Conservation (phyloP, 2,329 filamentous ascomycete species). For the Trichoderma atroviride region DNA sequence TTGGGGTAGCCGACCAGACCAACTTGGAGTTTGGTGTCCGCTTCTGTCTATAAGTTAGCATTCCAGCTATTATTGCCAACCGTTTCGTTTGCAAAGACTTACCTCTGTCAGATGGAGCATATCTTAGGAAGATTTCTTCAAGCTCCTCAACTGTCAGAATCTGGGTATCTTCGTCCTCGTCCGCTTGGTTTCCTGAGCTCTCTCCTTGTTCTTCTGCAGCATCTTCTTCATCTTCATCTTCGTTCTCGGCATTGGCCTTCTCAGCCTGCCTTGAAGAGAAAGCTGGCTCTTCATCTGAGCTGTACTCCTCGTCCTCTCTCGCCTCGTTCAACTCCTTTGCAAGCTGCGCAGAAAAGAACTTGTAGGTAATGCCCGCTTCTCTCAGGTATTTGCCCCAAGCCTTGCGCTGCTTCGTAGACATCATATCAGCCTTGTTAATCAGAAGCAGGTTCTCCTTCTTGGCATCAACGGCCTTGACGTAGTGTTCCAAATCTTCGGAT, state of each 20-base stretch:
- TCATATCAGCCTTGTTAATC: slow-evolving; percentile 99
- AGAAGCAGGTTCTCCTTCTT: slow-evolving; percentile 89
- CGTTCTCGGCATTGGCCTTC: slow-evolving; percentile 33
- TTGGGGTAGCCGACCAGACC: slow-evolving; percentile 97
- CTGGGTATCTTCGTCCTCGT: slow-evolving; percentile 63
- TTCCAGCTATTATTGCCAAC: neutral
- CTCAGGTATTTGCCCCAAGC: slow-evolving; percentile 88
- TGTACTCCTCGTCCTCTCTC: slow-evolving; percentile 55
- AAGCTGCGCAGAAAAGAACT: slow-evolving; percentile 92
- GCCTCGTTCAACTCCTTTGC: slow-evolving; percentile 88
- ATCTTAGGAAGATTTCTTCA: slow-evolving; percentile 81
- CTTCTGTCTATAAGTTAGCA: slow-evolving; percentile 40
- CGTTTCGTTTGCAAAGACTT: slow-evolving; percentile 32
- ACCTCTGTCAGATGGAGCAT: slow-evolving; percentile 61
- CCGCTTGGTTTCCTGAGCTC: slow-evolving; percentile 31
- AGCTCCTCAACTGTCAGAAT: slow-evolving; percentile 94
- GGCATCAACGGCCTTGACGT: slow-evolving; percentile 88
- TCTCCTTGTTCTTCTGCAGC: slow-evolving; percentile 30
- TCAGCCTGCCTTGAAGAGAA: slow-evolving; percentile 21
- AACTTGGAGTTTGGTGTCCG: slow-evolving; percentile 74
- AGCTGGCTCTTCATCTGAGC: slow-evolving; percentile 42
- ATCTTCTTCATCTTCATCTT: slow-evolving; percentile 33
- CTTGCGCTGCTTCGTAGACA: slow-evolving; percentile 81
- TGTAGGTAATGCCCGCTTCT: slow-evolving; percentile 79
- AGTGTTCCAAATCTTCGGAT: slow-evolving; percentile 88